phyloP scores from a whole-genome alignment of 352 stramenopile genomes.

The Elongisporangium senticosum region DNA sequence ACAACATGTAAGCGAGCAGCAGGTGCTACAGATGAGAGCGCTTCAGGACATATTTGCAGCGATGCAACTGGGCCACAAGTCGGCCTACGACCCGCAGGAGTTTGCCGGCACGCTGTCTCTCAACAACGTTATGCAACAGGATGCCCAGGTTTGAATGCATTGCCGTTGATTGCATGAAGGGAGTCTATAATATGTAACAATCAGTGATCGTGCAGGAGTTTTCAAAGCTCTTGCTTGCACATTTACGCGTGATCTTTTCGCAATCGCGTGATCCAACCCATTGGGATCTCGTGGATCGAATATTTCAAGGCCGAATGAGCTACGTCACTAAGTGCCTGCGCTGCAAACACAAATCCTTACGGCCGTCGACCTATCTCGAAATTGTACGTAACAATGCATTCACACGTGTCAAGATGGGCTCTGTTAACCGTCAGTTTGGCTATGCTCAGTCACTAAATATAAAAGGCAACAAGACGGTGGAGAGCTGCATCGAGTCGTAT shows the following conservation, averaged over 20 bases:
- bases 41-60: conserved; percentile 80
- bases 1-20: conserved; percentile 33
- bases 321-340: conserved; percentile 81
- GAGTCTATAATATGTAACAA: not conserved
- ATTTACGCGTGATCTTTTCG: conserved; percentile 71
- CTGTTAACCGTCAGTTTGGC: not conserved
- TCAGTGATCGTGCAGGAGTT: conserved; percentile 56
- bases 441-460: conserved; percentile 69
- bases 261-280: conserved; percentile 50
- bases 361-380: conserved; percentile 75
- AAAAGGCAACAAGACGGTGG: conserved; percentile 69
- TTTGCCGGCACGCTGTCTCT: conserved; percentile 75
- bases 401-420: not conserved
- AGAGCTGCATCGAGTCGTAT: conserved; percentile 69
- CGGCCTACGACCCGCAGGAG: conserved; percentile 67
- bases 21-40: conserved; percentile 68
- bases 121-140: conserved; percentile 82
- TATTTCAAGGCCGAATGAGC: conserved; percentile 80
- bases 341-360: conserved; percentile 60
- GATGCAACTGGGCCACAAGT: conserved; percentile 75
- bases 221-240: conserved; percentile 76
- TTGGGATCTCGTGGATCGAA: conserved; percentile 59
- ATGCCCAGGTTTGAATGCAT: conserved; percentile 56
- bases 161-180: not conserved
- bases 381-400: conserved; percentile 33